Percentiles rank a stretch among this genome's conserved stretches.
Conservation (phyloP, 495 filamentous ascomycete species). For the Lasiosphaeria miniovina region DNA sequence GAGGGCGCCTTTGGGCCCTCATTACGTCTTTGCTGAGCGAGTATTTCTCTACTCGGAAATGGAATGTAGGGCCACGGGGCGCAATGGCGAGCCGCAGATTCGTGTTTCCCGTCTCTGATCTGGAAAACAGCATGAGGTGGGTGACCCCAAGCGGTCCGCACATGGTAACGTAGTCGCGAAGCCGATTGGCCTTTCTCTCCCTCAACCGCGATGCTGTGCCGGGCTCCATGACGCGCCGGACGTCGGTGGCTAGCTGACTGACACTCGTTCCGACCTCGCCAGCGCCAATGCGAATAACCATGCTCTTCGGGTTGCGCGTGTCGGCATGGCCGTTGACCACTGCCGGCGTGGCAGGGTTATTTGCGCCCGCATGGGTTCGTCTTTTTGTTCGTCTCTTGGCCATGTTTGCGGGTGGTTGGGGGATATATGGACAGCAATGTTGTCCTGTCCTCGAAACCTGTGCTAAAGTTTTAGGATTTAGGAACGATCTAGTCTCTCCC, state of each 20-base stretch:
- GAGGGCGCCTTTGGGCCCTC: slow-evolving; percentile 75
- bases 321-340: slow-evolving; percentile 40
- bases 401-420: slow-evolving; percentile 51
- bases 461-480: slow-evolving; percentile 6
- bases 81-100: slow-evolving; percentile 87
- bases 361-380: slow-evolving; percentile 75
- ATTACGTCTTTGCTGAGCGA: slow-evolving; percentile 87
- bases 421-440: not conserved
- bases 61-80: slow-evolving; percentile 85
- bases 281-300: slow-evolving; percentile 97
- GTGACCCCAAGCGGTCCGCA: slow-evolving; percentile 90
- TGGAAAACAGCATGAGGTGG: slow-evolving; percentile 91
- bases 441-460: slow-evolving; percentile 3
- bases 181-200: slow-evolving; percentile 84
- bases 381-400: slow-evolving; percentile 82
- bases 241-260: slow-evolving; percentile 87
- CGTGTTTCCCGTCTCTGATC: slow-evolving; percentile 83
- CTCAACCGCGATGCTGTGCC: slow-evolving; percentile 82
- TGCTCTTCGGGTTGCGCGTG: slow-evolving; percentile 77
- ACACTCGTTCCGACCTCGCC: slow-evolving; percentile 89
- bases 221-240: slow-evolving; percentile 91
- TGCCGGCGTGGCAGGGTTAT: slow-evolving; percentile 49
- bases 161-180: slow-evolving; percentile 95
- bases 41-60: slow-evolving; percentile 96
- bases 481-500: not conserved